Base-by-base conservation (phyloP, 2,329 filamentous ascomycete genomes). In the Celoporthe dispersa region DNA sequence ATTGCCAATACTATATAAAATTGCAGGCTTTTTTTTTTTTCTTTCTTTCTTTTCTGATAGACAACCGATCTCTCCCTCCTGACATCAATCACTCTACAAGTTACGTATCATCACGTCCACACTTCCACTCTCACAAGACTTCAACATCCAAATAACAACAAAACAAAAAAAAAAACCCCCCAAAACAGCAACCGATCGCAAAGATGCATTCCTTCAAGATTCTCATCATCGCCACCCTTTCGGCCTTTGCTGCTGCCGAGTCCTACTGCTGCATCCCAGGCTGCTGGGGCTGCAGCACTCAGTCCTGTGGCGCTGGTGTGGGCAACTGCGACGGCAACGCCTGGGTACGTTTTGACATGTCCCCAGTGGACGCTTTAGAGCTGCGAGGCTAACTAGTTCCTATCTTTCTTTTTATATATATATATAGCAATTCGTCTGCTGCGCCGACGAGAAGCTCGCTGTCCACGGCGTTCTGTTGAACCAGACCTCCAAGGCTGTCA, bases 251-350 rank as follows among this genome's bases (percentile, higher is more conserved):
- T 33, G 57, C 57, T 31, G 57, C 57, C 31, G 57, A 60, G 31
- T 60, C 57, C 31, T 33, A 19, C 16, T 60, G 57, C 57, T 60
- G 57, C 33, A 25, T 60, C 31, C 57, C 57, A 37, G 57, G 57
- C 33, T 60, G 57, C 33, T 60, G 57, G 57, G 57, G 31, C 57
- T 60, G 57, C 57, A 60, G 57, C 57, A 60, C 28, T 9, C 57
- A 60, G 57, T 3, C 31, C 31, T 60, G 57, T 22, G 57, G 33
- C 33, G 7, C 57, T 37, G 57, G 57, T 11, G 9, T 60, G 0
- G 57, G 57, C 33, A 33, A 31, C 33, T 60, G 57, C 16, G 57
- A 60, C 5, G 22, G 19, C 7, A 60, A 60, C 4, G 57, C 57
- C 1, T 60, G 57, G 57, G 57, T 60, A 37, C 11, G 57, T 60